Conservation (phyloP, 352 stramenopile species). For the Phytophthora litchii region DNA sequence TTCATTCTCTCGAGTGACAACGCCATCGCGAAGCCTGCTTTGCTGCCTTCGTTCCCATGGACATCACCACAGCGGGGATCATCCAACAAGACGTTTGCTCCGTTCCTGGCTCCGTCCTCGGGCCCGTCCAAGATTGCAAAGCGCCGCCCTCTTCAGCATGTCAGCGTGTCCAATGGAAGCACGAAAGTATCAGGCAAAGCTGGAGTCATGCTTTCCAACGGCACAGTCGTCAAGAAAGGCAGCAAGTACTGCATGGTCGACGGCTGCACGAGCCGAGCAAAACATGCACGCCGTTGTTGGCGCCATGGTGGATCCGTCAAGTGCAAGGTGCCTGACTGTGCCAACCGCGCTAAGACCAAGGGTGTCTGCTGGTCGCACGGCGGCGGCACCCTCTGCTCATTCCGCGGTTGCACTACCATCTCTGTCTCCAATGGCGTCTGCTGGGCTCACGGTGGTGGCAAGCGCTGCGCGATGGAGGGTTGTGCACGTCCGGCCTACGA, state of each 20-base stretch:
- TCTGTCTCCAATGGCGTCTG: conserved; percentile 65
- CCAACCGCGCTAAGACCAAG: conserved; percentile 65
- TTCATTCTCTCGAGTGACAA: conserved; percentile 52
- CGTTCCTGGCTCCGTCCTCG: conserved; percentile 33
- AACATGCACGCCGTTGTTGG: conserved; percentile 59
- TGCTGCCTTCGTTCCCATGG: conserved; percentile 35
- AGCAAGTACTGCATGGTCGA: conserved; percentile 66
- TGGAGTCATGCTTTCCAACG: conserved; percentile 23
- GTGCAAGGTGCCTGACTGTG: conserved; percentile 59
- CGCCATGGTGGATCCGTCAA: conserved; percentile 64
- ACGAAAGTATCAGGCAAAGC: conserved; percentile 35
- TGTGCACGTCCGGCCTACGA: conserved; percentile 68
- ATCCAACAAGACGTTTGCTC: conserved; percentile 44
- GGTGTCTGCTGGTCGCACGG: conserved; percentile 70
- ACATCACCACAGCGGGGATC: conserved; percentile 38
- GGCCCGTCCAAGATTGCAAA: conserved; percentile 40
- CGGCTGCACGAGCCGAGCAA: conserved; percentile 56
- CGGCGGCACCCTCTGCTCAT: conserved; percentile 56
- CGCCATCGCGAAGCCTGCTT: conserved; percentile 25
- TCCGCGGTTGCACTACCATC: conserved; percentile 49
- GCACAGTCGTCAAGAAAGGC: conserved; percentile 46
- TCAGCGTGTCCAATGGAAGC: conserved; percentile 34
- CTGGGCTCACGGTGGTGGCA: conserved; percentile 83
- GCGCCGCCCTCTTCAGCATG: conserved; percentile 32
- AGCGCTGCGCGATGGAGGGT: conserved; percentile 72